phyloP scores from a whole-genome alignment of 2,329 filamentous ascomycete genomes.

The Fusarium coffeatum region DNA sequence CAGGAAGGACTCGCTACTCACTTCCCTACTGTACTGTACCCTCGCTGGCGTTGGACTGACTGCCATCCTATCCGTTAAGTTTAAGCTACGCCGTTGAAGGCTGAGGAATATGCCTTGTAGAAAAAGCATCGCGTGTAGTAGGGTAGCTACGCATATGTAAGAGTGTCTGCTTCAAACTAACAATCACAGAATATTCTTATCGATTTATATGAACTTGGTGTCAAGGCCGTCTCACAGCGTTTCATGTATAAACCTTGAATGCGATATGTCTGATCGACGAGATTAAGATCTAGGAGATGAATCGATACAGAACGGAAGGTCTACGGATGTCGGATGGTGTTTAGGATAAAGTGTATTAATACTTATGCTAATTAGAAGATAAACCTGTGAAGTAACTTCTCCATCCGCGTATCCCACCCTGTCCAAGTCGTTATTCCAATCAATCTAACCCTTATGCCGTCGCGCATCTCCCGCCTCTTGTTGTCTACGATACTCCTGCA shows the following conservation, averaged over 20 bases:
- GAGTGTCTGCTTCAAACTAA: neutral
- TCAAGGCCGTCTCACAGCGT: neutral
- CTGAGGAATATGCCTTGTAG: neutral
- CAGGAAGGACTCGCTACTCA: constrained; percentile 10
- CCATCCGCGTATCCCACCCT: neutral
- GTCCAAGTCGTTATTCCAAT: constrained; percentile 10
- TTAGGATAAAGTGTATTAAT: constrained; percentile 10
- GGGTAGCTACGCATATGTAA: neutral
- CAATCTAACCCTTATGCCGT: constrained; percentile 2
- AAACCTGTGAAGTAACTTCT: constrained; percentile 4
- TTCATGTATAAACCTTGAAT: neutral
- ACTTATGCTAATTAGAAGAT: constrained; percentile 1
- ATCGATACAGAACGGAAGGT: neutral
- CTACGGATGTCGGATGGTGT: neutral
- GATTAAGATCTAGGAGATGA: neutral
- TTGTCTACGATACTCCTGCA: constrained; percentile 43
- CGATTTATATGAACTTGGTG: neutral
- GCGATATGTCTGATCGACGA: neutral
- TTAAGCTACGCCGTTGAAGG: constrained; percentile 10
- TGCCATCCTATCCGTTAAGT: neutral
- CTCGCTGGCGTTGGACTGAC: constrained; percentile 34
- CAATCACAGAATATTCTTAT: neutral
- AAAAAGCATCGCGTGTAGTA: neutral
- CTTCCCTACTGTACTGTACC: neutral
- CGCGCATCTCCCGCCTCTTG: neutral